Conservation (phyloP, 148 eudicot genomes). For the Cornus suecica region DNA sequence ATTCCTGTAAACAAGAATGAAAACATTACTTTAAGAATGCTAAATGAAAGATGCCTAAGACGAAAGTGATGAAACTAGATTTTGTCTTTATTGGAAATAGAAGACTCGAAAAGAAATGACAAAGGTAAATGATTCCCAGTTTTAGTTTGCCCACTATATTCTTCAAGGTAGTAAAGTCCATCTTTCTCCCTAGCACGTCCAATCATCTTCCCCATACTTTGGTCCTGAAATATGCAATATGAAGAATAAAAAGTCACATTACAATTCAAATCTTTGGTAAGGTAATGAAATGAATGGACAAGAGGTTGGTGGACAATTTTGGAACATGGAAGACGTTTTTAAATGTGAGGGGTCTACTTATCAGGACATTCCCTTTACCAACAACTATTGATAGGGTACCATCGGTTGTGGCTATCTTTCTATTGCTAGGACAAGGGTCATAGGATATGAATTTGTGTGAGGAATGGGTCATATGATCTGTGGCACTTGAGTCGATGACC, state of each 20-base stretch:
- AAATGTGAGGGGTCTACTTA: not conserved
- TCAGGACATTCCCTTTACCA: not conserved
- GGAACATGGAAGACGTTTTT: slow-evolving; percentile 15
- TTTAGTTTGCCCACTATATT: not conserved
- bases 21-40: not conserved
- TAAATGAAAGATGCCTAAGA: not conserved
- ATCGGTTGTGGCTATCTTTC: not conserved
- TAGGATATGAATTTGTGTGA: not conserved
- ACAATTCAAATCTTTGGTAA: not conserved
- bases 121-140: not conserved
- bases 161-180: slow-evolving; percentile 4
- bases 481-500: not conserved
- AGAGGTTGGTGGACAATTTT: not conserved
- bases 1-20: not conserved
- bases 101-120: not conserved
- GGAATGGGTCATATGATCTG: not conserved
- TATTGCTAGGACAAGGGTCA: slow-evolving; percentile 4
- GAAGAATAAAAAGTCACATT: not conserved
- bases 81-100: not conserved
- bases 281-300: slow-evolving; percentile 7
- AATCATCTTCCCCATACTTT: slow-evolving; percentile 6
- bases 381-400: not conserved
- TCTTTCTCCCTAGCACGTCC: slow-evolving; percentile 7
- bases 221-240: slow-evolving; percentile 1
- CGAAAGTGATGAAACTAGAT: not conserved